Conservation (phyloP, 2,329 filamentous ascomycete genomes). For the Fusarium penzigii region DNA sequence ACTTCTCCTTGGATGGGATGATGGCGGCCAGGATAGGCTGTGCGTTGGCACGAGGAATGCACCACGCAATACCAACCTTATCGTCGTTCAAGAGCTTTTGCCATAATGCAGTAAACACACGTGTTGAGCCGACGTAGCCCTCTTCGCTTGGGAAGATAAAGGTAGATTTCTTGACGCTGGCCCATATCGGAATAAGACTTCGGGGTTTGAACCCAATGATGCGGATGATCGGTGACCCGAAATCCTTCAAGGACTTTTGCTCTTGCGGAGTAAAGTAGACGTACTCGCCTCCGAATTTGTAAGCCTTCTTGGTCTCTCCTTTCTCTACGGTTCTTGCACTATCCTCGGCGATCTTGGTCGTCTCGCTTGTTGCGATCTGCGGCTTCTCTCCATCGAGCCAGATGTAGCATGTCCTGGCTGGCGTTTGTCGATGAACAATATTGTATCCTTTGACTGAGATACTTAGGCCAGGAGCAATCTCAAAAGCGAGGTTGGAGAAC, state of each 20-base stretch:
- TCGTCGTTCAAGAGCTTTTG: constrained; percentile 78
- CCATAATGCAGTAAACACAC: constrained; percentile 89
- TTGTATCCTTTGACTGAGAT: constrained; percentile 96
- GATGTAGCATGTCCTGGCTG: constrained; percentile 81
- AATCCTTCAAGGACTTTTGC: constrained; percentile 73
- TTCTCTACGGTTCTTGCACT: constrained; percentile 77
- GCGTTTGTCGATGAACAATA: constrained; percentile 79
- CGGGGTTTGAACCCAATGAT: constrained; percentile 93
- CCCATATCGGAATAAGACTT: constrained; percentile 75
- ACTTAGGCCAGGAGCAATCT: constrained; percentile 78
- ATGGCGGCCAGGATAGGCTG: constrained; percentile 79
- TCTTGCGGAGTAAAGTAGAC: constrained; percentile 86
- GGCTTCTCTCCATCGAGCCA: constrained; percentile 85
- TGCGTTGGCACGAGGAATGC: constrained; percentile 78
- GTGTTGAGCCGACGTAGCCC: constrained; percentile 84
- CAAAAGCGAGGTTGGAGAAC: constrained; percentile 84
- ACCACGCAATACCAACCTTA: constrained; percentile 89
- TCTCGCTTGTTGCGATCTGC: constrained; percentile 75
- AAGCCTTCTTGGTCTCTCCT: constrained; percentile 82
- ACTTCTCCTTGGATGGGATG: constrained; percentile 69
- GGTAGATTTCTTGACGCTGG: constrained; percentile 79
- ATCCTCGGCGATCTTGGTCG: constrained; percentile 75
- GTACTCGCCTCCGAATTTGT: constrained; percentile 92
- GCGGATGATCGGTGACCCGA: constrained; percentile 79
- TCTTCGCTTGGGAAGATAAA: constrained; percentile 96